These are phyloP conservation scores for Nicotiana knightiana DNA, from an alignment of 257 asterid species.

Conservation along the genomic window DNA sequence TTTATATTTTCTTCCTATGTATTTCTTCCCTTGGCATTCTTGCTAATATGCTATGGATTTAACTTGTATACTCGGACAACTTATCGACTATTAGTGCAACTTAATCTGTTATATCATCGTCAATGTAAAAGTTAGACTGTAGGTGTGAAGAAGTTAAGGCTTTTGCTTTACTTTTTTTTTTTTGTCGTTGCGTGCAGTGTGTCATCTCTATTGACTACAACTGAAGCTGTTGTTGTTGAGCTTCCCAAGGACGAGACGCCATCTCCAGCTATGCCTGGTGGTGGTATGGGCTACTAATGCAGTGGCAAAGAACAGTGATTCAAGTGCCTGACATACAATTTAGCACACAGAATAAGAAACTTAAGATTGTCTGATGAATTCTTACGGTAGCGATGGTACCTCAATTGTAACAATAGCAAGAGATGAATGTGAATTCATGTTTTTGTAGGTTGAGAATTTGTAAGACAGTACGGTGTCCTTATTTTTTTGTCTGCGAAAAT, in stretches of 20 bases:
- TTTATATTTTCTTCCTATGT: neutral
- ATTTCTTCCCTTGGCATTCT: neutral
- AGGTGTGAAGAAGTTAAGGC: neutral
- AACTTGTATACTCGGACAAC: neutral
- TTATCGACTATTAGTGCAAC: neutral
- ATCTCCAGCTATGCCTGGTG: conserved; percentile 29
- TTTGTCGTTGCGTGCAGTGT: conserved; percentile 21
- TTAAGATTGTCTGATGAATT: neutral
- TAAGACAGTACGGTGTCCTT: neutral
- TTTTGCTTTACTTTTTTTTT: neutral
- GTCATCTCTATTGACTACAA: conserved; percentile 43
- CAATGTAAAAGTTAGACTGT: neutral
- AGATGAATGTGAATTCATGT: conserved; percentile 1
- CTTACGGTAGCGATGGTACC: neutral
- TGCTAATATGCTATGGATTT: neutral
- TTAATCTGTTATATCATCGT: neutral
- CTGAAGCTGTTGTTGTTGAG: conserved; percentile 54
- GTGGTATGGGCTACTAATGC: conserved; percentile 27
- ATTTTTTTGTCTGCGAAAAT: neutral
- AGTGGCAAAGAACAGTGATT: neutral
- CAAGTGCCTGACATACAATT: neutral
- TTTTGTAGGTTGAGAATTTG: conserved; percentile 12
- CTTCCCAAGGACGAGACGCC: conserved; percentile 35
- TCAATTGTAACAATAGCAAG: neutral
- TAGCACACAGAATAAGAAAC: conserved; percentile 3